A percentile compares a stretch with the other conserved stretches of the same genome.
phyloP scores from a whole-genome alignment of 2,329 filamentous ascomycete genomes.

The Botrytis squamosa region DNA sequence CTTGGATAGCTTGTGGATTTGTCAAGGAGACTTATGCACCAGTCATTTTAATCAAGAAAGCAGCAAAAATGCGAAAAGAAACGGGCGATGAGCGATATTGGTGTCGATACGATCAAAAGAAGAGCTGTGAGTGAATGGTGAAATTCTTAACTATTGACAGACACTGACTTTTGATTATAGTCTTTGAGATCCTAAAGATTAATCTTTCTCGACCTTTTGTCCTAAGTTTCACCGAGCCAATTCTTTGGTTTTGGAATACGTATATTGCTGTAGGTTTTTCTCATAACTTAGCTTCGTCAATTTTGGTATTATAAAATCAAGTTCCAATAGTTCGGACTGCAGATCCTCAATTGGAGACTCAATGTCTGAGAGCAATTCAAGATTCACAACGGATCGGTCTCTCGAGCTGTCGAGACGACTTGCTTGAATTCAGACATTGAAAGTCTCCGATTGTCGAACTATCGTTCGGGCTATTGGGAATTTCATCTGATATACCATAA shows the following conservation, averaged over 20 bases:
- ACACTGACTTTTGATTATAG: slow-evolving; percentile 44
- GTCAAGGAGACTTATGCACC: slow-evolving; percentile 78
- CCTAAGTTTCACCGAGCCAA: slow-evolving; percentile 78
- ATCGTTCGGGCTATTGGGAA: background rate
- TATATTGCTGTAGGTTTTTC: slow-evolving; percentile 55
- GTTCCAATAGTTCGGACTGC: background rate
- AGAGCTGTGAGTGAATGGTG: slow-evolving; percentile 13
- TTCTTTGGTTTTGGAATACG: slow-evolving; percentile 68
- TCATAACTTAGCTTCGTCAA: background rate
- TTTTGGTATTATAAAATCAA: background rate
- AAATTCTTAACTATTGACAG: background rate
- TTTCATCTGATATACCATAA: background rate
- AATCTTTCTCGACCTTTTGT: slow-evolving; percentile 77
- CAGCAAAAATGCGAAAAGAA: slow-evolving; percentile 61
- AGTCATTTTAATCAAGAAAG: slow-evolving; percentile 65
- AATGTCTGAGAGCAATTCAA: background rate
- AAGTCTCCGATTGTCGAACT: background rate
- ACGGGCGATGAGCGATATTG: slow-evolving; percentile 72
- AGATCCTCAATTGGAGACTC: background rate
- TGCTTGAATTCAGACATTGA: background rate
- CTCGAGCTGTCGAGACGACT: background rate
- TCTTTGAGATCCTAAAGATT: slow-evolving; percentile 66
- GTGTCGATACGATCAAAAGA: slow-evolving; percentile 59
- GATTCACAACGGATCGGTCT: background rate
- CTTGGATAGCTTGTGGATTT: slow-evolving; percentile 56